Base-by-base conservation (phyloP, 192 early-diverging fungal genomes). In the Bifiguratus adelaidae region DNA sequence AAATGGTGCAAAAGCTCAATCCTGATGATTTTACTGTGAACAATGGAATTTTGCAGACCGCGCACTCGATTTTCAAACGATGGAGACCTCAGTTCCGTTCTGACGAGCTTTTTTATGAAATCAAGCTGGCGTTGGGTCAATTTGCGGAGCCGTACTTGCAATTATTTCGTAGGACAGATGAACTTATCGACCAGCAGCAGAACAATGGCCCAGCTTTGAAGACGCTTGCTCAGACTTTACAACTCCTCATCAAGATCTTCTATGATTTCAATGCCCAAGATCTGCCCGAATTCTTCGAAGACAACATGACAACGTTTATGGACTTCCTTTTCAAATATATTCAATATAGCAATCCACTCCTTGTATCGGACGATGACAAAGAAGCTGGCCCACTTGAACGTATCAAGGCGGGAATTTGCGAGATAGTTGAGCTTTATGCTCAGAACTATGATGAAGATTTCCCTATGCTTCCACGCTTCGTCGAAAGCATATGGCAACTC, bases 251-350 rank as follows among this genome's bases (percentile, higher is more conserved):
- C 44, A 86, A 95, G 62, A 88, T 99, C 43, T 99, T 83, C 60
- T 92, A 92, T 55, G 85, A 87, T 59, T 68, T 99, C 37, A 99
- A 93, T 53, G 93, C 73, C 57, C 94, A 96, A 66, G 96, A 99
- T 63, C 63, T 95, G 42, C 94, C 96, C 11, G 88, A 92, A 55
- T 96, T 90, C 60, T 97, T 96, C 48, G 94, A 96, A 55, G 91
- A 95, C 61, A 77, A 96, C 60, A 79, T 91, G 66, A 63, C 58
- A 8, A 58, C 70, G 50, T 95, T 90, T 41, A 82, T 96, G 87
- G 47, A 59, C 13, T 56, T 92, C 8, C 80, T 97, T 52, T 81
- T 82, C 62, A 92, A 92, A 60, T 99, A 97, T 50, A 58, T 99
- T 54, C 57, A 58, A 20, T 94, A 91, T 63, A 59, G 51, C 2